phyloP scores from a whole-genome alignment of 495 filamentous ascomycete species.

The Talaromyces liani region DNA sequence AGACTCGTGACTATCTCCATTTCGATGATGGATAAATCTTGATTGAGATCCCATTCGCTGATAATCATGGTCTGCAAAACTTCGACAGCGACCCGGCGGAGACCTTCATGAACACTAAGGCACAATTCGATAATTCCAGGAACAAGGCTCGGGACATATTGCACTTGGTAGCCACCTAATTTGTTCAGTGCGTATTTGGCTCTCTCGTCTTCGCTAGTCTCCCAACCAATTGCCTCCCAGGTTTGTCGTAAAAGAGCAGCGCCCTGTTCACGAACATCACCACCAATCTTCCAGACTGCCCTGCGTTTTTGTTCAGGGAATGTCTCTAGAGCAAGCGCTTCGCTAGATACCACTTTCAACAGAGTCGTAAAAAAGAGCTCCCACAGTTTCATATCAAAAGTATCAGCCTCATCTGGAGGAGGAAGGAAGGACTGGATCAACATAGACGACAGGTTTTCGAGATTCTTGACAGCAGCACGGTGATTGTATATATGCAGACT shows the following conservation, averaged over 20 bases:
- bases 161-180: constrained; percentile 95
- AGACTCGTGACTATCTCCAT: constrained; percentile 95
- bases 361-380: constrained; percentile 85
- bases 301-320: constrained; percentile 95
- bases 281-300: constrained; percentile 97
- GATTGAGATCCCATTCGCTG: constrained; percentile 94
- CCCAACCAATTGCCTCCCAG: constrained; percentile 98
- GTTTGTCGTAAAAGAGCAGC: constrained; percentile 74
- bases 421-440: constrained; percentile 75
- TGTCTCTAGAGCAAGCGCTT: constrained; percentile 84
- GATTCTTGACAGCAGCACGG: constrained; percentile 75
- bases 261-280: constrained; percentile 88
- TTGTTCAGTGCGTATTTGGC: constrained; percentile 68
- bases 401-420: constrained; percentile 82
- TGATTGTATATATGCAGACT: constrained; percentile 94
- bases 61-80: constrained; percentile 96
- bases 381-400: constrained; percentile 91
- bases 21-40: constrained; percentile 86
- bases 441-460: constrained; percentile 76
- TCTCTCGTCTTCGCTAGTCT: constrained; percentile 69
- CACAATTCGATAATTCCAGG: constrained; percentile 90
- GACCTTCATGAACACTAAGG: constrained; percentile 86
- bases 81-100: constrained; percentile 84
- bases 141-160: constrained; percentile 90
- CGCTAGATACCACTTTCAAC: constrained; percentile 80